These are phyloP conservation scores for Taphrina pruni DNA, from an alignment of 1,139 yeast genomes.

Conservation along the genomic window DNA sequence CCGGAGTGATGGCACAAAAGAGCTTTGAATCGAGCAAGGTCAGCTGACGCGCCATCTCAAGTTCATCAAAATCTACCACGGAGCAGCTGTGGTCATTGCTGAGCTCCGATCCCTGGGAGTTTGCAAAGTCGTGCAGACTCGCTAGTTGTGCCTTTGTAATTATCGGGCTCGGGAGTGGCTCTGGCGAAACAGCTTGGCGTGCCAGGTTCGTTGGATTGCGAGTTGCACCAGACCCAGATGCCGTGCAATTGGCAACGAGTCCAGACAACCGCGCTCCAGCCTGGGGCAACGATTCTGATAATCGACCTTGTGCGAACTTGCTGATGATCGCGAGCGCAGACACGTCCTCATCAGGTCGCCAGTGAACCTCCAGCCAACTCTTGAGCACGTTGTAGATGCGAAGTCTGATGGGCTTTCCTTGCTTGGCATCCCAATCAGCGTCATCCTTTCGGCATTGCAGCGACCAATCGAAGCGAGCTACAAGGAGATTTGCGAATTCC, in stretches of 20 bases:
- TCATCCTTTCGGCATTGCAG: slow-evolving; percentile 16
- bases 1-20: slow-evolving; percentile 70
- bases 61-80: slow-evolving; percentile 71
- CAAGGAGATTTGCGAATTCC: slow-evolving; percentile 72
- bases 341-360: slow-evolving; percentile 67
- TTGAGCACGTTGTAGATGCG: slow-evolving; percentile 76
- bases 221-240: not conserved
- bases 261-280: slow-evolving; percentile 55
- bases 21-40: slow-evolving; percentile 77
- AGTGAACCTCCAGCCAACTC: slow-evolving; percentile 72
- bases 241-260: slow-evolving; percentile 3
- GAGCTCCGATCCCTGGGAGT: not conserved
- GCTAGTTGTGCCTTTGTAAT: slow-evolving; percentile 44
- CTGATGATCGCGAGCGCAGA: slow-evolving; percentile 49
- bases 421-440: slow-evolving; percentile 43
- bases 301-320: slow-evolving; percentile 52
- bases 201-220: slow-evolving; percentile 21
- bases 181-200: slow-evolving; percentile 38
- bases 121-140: slow-evolving; percentile 36
- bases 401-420: slow-evolving; percentile 62
- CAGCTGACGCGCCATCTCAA: slow-evolving; percentile 82
- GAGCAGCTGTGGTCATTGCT: slow-evolving; percentile 11
- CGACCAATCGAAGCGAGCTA: slow-evolving; percentile 63
- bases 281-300: slow-evolving; percentile 64
- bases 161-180: slow-evolving; percentile 46